Conservation (phyloP, 1,284 basidiomycete species). For the Ganoderma lucidum region DNA sequence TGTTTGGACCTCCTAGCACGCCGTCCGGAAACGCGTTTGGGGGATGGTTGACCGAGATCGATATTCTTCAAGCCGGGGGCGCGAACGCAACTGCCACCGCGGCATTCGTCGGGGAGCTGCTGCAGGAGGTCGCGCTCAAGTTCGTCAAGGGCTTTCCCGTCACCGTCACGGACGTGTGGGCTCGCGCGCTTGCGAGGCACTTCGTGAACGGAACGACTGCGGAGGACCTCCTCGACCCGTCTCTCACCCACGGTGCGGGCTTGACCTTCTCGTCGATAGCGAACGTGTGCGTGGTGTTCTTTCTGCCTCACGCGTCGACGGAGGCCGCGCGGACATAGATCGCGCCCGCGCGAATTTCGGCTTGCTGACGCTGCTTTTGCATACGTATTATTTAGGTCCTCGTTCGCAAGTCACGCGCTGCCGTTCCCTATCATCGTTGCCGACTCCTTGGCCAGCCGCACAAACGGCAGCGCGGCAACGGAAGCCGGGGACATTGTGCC, state of each 20-base stretch:
- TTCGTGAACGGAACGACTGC: conserved; percentile 39
- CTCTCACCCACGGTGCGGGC: conserved; percentile 39
- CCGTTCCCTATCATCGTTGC: conserved; percentile 41
- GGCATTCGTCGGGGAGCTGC: conserved; percentile 30
- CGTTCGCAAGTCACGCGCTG: conserved; percentile 31
- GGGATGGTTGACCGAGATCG: conserved; percentile 36
- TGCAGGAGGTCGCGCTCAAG: conserved; percentile 36
- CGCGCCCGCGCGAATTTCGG: neutral
- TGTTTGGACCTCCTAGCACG: conserved; percentile 30
- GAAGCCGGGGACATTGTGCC: conserved; percentile 36
- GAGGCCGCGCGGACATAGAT: conserved; percentile 5
- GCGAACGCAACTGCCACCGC: conserved; percentile 13
- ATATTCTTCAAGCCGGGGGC: conserved; percentile 33
- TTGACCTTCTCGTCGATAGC: conserved; percentile 37
- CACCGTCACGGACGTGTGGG: conserved; percentile 39
- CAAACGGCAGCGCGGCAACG: conserved; percentile 19
- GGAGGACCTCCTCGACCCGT: conserved; percentile 29
- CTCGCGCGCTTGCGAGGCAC: conserved; percentile 37
- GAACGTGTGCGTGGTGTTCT: conserved; percentile 33
- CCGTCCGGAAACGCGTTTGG: conserved; percentile 18
- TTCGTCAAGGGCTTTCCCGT: conserved; percentile 36
- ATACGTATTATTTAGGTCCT: conserved; percentile 30
- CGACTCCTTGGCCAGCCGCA: conserved; percentile 32
- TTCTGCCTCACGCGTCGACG: neutral
- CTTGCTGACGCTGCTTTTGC: neutral